Evolutionary conservation across 768 basidiomycete genomes (phyloP), one percentile per base, ranked within the genome.

Genomic region (Strobilomyces echinocephalus): DNA sequence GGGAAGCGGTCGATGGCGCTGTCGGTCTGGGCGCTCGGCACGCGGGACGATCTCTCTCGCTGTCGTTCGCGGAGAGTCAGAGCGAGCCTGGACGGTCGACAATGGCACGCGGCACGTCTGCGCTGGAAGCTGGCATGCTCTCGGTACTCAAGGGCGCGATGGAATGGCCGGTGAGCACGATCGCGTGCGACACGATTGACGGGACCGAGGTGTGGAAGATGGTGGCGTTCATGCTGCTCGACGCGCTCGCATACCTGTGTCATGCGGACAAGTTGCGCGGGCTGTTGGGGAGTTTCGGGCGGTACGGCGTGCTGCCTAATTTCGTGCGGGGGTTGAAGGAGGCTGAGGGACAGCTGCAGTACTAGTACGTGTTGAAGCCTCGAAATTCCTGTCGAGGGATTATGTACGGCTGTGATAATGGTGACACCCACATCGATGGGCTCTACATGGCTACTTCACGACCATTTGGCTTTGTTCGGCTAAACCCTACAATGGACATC

Each of bases 181-280:
- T 95, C 36, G 83, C 90, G 20, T 79, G 91, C n/a, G 95, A 98
- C 64, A 94, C 93, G 1, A 88, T 91, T 50, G 94, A 97, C 58
- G 95, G 94, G 8, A 85, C 90, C 16, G 94, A 97, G 69, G 91
- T 97, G 2, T 98, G 95, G 95, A 91, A 91, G 72, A 95, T 94
- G 3, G 83, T 97, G 15, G 91, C 95, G 9, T 97, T 94, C 66
- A 88, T 94, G 76, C 75, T 93, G 3, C 75, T 97, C 40, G 91
- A 95, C 61, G 84, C 88, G 1, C 76, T 95, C 8, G 79, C 88
- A 16, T 80, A 87, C 41, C 73, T 95, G 0, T 88, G 84, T 36
- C 80, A 80, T 26, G 69, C 74, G 45, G 87, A 92, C 58, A 87
- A 83, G 69, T 85, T 86, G 45, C 78, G 87, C 50, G 62, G 74